phyloP scores from a whole-genome alignment of 139 green algal genomes.

The Closterium sp. region DNA sequence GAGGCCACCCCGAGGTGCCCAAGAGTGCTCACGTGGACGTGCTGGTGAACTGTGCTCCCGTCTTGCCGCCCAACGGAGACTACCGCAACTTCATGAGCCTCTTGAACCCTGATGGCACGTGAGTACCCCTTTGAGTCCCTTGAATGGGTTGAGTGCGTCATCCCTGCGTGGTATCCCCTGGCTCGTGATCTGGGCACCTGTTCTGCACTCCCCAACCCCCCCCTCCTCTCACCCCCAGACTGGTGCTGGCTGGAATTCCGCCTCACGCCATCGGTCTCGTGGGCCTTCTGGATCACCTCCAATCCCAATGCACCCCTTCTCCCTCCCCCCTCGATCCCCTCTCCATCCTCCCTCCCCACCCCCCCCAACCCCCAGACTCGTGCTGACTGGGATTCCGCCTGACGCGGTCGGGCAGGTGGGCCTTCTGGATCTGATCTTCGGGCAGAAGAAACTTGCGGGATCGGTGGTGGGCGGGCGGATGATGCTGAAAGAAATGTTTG shows the following conservation, averaged over 20 bases:
- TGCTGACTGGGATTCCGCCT: background rate
- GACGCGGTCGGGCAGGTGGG: background rate
- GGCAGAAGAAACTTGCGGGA: background rate
- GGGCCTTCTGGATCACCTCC: too few relatives aligned
- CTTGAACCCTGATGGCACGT: background rate
- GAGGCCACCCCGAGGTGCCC: background rate
- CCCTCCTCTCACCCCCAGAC: too few relatives aligned
- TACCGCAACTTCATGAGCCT: background rate
- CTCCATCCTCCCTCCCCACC: too few relatives aligned
- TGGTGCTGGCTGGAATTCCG: too few relatives aligned
- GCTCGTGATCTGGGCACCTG: too few relatives aligned
- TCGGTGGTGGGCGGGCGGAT: background rate
- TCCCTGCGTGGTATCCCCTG: background rate
- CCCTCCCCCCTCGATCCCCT: too few relatives aligned
- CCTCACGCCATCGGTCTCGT: too few relatives aligned
- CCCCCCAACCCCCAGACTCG: background rate
- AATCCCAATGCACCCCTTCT: too few relatives aligned
- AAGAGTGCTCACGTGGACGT: background rate
- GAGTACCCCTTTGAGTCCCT: background rate
- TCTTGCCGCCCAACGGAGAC: background rate
- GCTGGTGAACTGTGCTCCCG: background rate
- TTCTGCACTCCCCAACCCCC: too few relatives aligned
- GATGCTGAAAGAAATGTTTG: slow-evolving; percentile 1
- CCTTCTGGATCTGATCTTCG: background rate
- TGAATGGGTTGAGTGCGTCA: too few relatives aligned